Conservation (phyloP, 331 rosid genomes). For the Rosa hybrid region DNA sequence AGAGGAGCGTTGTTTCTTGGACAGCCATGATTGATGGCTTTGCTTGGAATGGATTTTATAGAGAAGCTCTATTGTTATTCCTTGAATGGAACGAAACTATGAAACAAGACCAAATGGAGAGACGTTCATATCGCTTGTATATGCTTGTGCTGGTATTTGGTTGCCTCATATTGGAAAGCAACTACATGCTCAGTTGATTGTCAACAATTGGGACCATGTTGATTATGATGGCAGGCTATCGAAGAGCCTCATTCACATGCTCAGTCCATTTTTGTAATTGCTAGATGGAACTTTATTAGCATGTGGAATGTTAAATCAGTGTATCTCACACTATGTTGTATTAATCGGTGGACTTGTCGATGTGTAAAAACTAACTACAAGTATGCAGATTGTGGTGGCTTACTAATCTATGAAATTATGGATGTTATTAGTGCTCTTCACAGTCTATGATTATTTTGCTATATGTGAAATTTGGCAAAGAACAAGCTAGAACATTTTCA, state of each 20-base stretch:
- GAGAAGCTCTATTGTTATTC: slow-evolving; percentile 56
- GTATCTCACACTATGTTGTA: too few relatives aligned
- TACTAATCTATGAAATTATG: too few relatives aligned
- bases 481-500: too few relatives aligned
- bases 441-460: too few relatives aligned
- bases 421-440: too few relatives aligned
- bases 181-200: slow-evolving; percentile 57
- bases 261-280: slow-evolving; percentile 9
- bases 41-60: slow-evolving; percentile 59
- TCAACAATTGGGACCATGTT: slow-evolving; percentile 36
- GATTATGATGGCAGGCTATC: slow-evolving; percentile 60
- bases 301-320: too few relatives aligned
- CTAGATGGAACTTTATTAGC: too few relatives aligned
- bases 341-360: too few relatives aligned
- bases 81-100: slow-evolving; percentile 33
- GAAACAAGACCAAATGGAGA: slow-evolving; percentile 50
- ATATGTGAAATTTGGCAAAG: too few relatives aligned
- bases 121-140: slow-evolving; percentile 66
- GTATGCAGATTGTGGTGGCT: too few relatives aligned
- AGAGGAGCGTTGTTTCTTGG: slow-evolving; percentile 37
- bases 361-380: too few relatives aligned
- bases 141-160: slow-evolving; percentile 63
- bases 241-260: slow-evolving; percentile 63
- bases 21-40: slow-evolving; percentile 52
- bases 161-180: slow-evolving; percentile 54